These are phyloP conservation scores for Rugonectria rugulosa DNA, from an alignment of 2,329 filamentous ascomycete species.

Conservation along the genomic window DNA sequence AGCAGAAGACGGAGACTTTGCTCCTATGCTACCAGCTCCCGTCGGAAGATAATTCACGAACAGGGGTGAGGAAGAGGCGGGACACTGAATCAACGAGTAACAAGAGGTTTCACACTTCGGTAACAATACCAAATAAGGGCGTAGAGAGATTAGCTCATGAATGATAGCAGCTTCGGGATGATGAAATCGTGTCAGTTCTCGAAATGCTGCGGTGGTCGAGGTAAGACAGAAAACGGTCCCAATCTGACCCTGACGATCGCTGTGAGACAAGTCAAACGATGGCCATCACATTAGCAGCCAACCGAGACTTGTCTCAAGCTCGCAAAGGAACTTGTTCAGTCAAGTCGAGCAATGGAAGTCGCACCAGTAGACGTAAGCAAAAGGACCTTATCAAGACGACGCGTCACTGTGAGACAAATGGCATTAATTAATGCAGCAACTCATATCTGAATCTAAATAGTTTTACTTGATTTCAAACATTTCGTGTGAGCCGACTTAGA, in stretches of 20 bases:
- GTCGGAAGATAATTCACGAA: slow-evolving; percentile 6
- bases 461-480: neutral
- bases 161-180: neutral
- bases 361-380: neutral
- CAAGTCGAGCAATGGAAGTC: neutral
- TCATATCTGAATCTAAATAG: slow-evolving; percentile 7
- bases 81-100: neutral
- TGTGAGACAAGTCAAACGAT: slow-evolving; percentile 25
- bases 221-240: neutral
- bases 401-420: neutral
- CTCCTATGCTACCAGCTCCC: neutral
- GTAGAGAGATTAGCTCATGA: neutral
- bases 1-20: no score
- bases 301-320: slow-evolving; percentile 27
- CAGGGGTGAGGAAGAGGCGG: neutral
- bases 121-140: neutral
- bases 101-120: slow-evolving; percentile 1
- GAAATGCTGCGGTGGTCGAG: neutral
- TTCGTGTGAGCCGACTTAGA: slow-evolving; percentile 33
- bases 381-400: neutral
- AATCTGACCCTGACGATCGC: slow-evolving; percentile 15
- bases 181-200: neutral
- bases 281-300: slow-evolving; percentile 23
- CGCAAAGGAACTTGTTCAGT: neutral
- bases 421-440: neutral